Percentiles rank a stretch among this genome's conserved stretches.
phyloP scores from a whole-genome alignment of 441 rosid species.

The Corymbia calophylla region DNA sequence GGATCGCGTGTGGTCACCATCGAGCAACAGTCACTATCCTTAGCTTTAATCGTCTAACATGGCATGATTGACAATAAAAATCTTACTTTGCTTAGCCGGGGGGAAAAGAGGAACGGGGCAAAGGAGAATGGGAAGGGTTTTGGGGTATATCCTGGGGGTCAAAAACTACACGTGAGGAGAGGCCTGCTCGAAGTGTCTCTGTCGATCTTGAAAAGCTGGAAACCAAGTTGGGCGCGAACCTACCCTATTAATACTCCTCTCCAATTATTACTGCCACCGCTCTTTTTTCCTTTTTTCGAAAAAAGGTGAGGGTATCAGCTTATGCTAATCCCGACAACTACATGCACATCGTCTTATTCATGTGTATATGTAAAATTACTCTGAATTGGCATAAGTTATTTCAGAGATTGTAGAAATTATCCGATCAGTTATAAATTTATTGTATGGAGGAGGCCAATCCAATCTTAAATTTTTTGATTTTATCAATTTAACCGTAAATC shows the following conservation, averaged over 20 bases:
- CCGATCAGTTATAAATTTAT: rapidly evolving
- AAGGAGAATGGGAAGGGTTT: not conserved
- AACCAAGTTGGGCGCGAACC: not conserved
- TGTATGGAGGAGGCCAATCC: rapidly evolving
- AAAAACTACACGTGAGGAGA: not conserved
- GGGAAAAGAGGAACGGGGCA: not conserved
- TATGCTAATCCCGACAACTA: not conserved
- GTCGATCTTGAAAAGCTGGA: not conserved
- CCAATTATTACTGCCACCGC: not conserved
- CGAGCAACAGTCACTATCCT: not conserved
- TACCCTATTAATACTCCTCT: not conserved
- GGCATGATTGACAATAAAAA: not conserved
- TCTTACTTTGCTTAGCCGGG: not conserved
- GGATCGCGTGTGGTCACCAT: not conserved
- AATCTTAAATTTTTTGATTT: rapidly evolving
- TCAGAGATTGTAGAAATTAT: not conserved
- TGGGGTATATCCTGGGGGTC: not conserved
- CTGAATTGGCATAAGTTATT: rapidly evolving
- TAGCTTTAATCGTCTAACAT: not conserved
- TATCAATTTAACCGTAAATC: rapidly evolving
- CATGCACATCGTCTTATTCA: not conserved
- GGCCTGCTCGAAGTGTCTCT: not conserved
- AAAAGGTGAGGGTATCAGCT: not conserved
- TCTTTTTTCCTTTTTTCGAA: not conserved
- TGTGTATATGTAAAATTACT: not conserved